These are phyloP conservation scores for Allium fistulosum DNA, from an alignment of 106 monocot genomes.

Conservation along the genomic window DNA sequence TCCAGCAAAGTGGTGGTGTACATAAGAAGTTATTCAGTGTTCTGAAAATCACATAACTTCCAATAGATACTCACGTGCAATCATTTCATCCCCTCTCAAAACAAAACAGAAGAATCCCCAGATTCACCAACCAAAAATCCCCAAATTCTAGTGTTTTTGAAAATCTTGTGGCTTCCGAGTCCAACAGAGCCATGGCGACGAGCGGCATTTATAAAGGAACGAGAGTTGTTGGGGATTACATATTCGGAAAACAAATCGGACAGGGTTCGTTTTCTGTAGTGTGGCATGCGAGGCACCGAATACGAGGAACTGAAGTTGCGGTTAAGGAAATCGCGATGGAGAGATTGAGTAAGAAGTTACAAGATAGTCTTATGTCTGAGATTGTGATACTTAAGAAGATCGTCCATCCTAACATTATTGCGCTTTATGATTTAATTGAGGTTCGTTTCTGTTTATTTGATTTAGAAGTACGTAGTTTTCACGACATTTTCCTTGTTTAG, in stretches of 20 bases:
- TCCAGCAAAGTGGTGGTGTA: too few relatives aligned
- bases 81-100: too few relatives aligned
- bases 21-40: too few relatives aligned
- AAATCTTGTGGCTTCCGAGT: too few relatives aligned
- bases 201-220: slow-evolving; percentile 13
- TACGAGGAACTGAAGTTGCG: slow-evolving; percentile 66
- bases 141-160: too few relatives aligned
- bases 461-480: neutral
- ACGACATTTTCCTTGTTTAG: too few relatives aligned
- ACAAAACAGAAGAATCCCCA: too few relatives aligned
- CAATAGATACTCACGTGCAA: too few relatives aligned
- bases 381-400: slow-evolving; percentile 65
- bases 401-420: slow-evolving; percentile 75
- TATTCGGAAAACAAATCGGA: slow-evolving; percentile 75
- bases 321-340: slow-evolving; percentile 92
- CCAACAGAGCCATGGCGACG: slow-evolving; percentile 10
- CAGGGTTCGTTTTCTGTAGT: slow-evolving; percentile 89
- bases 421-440: slow-evolving; percentile 69
- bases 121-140: too few relatives aligned
- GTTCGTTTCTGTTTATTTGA: slow-evolving; percentile 13
- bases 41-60: too few relatives aligned
- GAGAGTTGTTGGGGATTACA: slow-evolving; percentile 78
- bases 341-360: slow-evolving; percentile 70
- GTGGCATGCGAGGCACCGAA: slow-evolving; percentile 71
- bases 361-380: slow-evolving; percentile 84